These are phyloP conservation scores for Schizophyllum amplum DNA, from an alignment of 1,284 basidiomycete genomes.

Conservation along the genomic window DNA sequence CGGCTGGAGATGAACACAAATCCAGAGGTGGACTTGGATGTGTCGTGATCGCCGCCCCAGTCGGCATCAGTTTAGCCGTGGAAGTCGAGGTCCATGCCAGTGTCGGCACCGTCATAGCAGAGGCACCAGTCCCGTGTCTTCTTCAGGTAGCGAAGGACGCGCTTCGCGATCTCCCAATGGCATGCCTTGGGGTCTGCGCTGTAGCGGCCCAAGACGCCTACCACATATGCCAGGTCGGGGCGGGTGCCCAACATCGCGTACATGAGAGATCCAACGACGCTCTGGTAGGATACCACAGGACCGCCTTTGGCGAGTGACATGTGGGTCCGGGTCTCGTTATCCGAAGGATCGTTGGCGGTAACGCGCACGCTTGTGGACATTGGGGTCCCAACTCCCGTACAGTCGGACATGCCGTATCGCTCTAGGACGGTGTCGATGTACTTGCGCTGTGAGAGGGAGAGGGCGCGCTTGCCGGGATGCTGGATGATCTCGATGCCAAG, in stretches of 20 bases:
- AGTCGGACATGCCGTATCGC: conserved; percentile 19
- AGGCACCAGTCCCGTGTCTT: conserved; percentile 14
- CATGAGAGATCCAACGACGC: conserved; percentile 16
- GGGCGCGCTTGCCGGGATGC: conserved; percentile 14
- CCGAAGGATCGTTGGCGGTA: conserved; percentile 8
- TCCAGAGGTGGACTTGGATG: conserved; percentile 18
- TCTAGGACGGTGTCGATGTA: conserved; percentile 24
- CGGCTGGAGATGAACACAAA: conserved; percentile 17
- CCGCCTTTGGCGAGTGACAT: conserved; percentile 1
- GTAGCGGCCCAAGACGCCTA: conserved; percentile 14
- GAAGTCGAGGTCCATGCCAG: conserved; percentile 12
- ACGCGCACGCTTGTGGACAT: conserved; percentile 15
- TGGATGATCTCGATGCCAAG: conserved; percentile 23
- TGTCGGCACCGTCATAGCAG: conserved; percentile 8
- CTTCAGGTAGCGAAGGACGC: conserved; percentile 19
- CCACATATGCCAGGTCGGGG: conserved; percentile 15
- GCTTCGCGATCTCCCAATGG: conserved; percentile 17
- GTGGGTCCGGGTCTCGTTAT: conserved; percentile 1
- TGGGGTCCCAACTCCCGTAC: conserved; percentile 19
- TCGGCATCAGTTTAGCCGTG: conserved; percentile 19
- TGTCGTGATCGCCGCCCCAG: conserved; percentile 12
- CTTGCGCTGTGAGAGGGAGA: conserved; percentile 21
- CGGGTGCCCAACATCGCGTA: conserved; percentile 17
- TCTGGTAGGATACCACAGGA: conserved; percentile 6
- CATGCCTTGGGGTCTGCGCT: conserved; percentile 11